Percentiles rank a stretch among this genome's conserved stretches.
These are phyloP conservation scores for Arabis hirsuta DNA, from an alignment of 345 rosid genomes.

Conservation along the genomic window DNA sequence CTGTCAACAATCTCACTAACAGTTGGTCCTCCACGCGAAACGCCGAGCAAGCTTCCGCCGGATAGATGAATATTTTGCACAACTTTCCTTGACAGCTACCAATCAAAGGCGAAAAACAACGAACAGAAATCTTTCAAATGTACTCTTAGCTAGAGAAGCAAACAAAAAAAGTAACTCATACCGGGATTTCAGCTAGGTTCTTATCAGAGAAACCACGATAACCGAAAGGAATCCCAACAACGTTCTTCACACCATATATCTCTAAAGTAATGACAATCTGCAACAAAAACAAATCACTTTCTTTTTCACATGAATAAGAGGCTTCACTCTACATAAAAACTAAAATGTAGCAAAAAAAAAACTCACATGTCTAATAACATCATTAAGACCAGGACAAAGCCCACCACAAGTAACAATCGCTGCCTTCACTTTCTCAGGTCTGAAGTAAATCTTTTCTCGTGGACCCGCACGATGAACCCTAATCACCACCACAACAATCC, in stretches of 20 bases:
- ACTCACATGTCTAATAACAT: constrained; percentile 85
- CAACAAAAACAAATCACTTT: constrained; percentile 25
- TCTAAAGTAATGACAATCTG: constrained; percentile 87
- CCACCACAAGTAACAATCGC: constrained; percentile 93
- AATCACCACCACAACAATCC: background rate
- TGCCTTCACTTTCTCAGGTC: constrained; percentile 90
- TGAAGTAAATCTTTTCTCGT: constrained; percentile 78
- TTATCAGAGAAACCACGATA: constrained; percentile 78
- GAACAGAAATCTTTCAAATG: background rate
- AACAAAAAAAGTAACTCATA: constrained; percentile 33
- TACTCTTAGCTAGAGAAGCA: background rate
- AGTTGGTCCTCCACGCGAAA: constrained; percentile 81
- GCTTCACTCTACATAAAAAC: background rate
- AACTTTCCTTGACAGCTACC: constrained; percentile 79
- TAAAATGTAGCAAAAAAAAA: background rate
- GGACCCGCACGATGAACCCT: constrained; percentile 98
- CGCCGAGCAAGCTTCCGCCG: constrained; percentile 89
- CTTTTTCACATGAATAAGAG: background rate
- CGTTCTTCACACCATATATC: constrained; percentile 82
- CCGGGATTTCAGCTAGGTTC: constrained; percentile 69
- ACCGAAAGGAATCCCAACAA: constrained; percentile 88
- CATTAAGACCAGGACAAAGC: constrained; percentile 94
- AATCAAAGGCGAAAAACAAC: constrained; percentile 26
- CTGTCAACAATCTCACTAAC: constrained; percentile 67
- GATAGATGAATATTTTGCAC: constrained; percentile 91